Base-by-base conservation (phyloP, 805 yeast species). In the Candida andamanensis region DNA sequence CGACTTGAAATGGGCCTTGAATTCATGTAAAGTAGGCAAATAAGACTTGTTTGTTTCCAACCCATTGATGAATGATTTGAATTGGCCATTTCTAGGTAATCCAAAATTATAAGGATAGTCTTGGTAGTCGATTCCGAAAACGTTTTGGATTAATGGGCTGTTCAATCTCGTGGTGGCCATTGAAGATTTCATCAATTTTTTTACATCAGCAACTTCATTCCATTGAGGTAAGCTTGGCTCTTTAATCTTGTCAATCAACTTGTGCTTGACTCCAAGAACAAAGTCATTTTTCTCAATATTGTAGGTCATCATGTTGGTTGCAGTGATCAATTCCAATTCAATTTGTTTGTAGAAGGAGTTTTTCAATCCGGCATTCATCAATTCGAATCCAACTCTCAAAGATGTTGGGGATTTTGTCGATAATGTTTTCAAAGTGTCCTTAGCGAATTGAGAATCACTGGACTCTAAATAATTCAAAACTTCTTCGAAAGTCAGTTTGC, bases 381-480 rank as follows among this genome's bases (percentile, higher is more conserved):
- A 66, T 37, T 77, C 80, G 42, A 78, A 69, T 2, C 85, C 77
- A 24, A 87, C 77, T 50, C 81, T 78, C 44, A 86, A 63, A 13
- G 95, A 81, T n/a, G 85, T 67, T 27, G 85, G 83, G 4, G 95
- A 84, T 56, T 87, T 84, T 29, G 70, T 58, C 28, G 63, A 57
- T 40, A 90, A 64, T 15, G 72, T 77, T 26, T 67, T 67, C 34
- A 71, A 60, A 1, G 84, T 76, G 33, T 67, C 52, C 17, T 54
- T 40, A 6, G 95, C 89, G 60, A 90, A 90, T 29, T 68, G 74
- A 7, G 80, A 67, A 12, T 78, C 78, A n/a, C 33, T 29, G 15
- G 17, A 8, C 26, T 59, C 44, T 46, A 85, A 67, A 16, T 71
- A 69, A 7, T 62, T 59, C 26, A 82, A 59, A 17, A 83, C 74